Conservation (phyloP, 768 basidiomycete species). For the Mycena kentingensis region DNA sequence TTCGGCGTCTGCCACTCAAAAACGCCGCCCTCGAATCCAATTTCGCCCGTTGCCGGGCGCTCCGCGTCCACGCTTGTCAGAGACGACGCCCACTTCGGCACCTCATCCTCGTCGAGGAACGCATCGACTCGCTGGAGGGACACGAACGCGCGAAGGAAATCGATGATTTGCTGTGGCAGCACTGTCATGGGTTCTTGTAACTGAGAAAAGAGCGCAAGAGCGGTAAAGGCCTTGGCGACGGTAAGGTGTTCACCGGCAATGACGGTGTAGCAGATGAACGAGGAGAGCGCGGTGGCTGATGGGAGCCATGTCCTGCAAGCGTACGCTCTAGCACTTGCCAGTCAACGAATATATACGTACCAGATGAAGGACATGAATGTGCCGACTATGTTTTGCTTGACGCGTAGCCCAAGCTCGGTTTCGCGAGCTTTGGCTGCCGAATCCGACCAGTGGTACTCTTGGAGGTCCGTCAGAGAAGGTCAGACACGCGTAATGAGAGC, state of each 20-base stretch:
- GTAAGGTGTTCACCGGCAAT: slow-evolving; percentile 69
- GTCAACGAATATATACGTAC: slow-evolving; percentile 33
- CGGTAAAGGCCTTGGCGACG: slow-evolving; percentile 80
- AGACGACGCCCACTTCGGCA: slow-evolving; percentile 76
- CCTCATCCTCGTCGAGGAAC: slow-evolving; percentile 73
- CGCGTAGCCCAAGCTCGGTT: slow-evolving; percentile 65
- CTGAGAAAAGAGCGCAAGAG: slow-evolving; percentile 74
- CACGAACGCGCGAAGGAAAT: slow-evolving; percentile 68
- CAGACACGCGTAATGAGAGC: slow-evolving; percentile 14
- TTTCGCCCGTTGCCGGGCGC: slow-evolving; percentile 24
- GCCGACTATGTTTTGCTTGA: slow-evolving; percentile 62
- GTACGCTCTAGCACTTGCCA: slow-evolving; percentile 9
- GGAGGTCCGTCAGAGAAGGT: slow-evolving; percentile 5
- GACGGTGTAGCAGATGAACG: slow-evolving; percentile 69
- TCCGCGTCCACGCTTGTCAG: slow-evolving; percentile 40
- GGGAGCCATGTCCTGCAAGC: slow-evolving; percentile 78
- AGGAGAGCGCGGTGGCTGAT: slow-evolving; percentile 62
- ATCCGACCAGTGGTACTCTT: slow-evolving; percentile 64
- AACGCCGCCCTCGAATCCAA: slow-evolving; percentile 56
- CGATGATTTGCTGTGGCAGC: slow-evolving; percentile 64
- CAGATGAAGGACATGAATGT: slow-evolving; percentile 71
- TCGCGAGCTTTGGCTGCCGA: slow-evolving; percentile 57
- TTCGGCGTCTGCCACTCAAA: slow-evolving; percentile 58
- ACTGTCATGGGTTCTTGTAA: slow-evolving; percentile 68
- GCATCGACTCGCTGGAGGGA: slow-evolving; percentile 80